These are phyloP conservation scores for Cladosporium sp. DNA, from an alignment of 2,329 filamentous ascomycete genomes.

Conservation along the genomic window DNA sequence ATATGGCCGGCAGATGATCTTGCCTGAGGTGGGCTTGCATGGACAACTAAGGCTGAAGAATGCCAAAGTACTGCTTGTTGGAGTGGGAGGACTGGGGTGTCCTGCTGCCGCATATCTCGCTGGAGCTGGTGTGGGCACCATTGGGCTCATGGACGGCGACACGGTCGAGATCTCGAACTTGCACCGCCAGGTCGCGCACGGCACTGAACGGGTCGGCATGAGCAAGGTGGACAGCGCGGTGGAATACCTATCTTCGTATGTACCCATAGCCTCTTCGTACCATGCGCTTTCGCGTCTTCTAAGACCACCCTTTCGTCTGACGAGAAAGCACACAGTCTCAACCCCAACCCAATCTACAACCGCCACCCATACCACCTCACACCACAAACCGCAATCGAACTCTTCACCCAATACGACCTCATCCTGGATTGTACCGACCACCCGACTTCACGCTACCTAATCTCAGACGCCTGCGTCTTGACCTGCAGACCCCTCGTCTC, in stretches of 20 bases:
- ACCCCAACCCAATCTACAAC: conserved; percentile 67
- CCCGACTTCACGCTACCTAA: conserved; percentile 85
- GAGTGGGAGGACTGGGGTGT: conserved; percentile 86
- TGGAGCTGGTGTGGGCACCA: conserved; percentile 78
- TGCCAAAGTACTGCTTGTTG: conserved; percentile 75
- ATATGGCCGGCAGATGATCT: conserved; percentile 88
- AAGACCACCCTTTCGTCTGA: neutral
- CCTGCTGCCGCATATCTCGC: conserved; percentile 91
- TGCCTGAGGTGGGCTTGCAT: conserved; percentile 75
- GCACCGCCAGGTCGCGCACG: conserved; percentile 86
- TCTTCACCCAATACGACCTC: conserved; percentile 73
- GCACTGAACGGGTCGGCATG: conserved; percentile 67
- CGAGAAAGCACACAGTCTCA: conserved; percentile 56
- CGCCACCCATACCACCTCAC: conserved; percentile 66
- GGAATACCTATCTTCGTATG: conserved; percentile 46
- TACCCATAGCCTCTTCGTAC: conserved; percentile 22
- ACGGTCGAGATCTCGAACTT: conserved; percentile 85
- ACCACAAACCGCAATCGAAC: conserved; percentile 64
- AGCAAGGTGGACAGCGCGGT: conserved; percentile 75
- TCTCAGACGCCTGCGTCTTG: conserved; percentile 85
- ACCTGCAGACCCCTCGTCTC: conserved; percentile 79
- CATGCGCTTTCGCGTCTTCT: neutral
- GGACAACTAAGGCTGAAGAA: conserved; percentile 74
- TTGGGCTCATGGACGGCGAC: conserved; percentile 88
- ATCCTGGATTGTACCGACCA: conserved; percentile 96